A percentile compares a stretch with the other conserved stretches of the same genome.
Conservation (phyloP, 2,329 filamentous ascomycete genomes). For the Stachybotrys elegans region DNA sequence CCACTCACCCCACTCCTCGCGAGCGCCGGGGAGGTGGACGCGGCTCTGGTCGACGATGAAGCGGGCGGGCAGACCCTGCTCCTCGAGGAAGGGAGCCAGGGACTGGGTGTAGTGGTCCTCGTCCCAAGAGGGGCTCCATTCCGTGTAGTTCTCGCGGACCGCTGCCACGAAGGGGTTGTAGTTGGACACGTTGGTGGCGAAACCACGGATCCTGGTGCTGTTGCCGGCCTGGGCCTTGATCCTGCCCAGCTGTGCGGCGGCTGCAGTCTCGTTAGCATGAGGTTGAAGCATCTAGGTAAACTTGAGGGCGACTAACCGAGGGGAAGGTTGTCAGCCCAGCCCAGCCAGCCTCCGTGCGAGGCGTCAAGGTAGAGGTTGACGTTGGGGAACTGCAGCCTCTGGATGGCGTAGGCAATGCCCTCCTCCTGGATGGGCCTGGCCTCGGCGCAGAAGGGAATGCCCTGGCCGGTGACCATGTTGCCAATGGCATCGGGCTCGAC, state of each 20-base stretch:
- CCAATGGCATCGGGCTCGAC: slow-evolving; percentile 38
- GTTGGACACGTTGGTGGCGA: slow-evolving; percentile 37
- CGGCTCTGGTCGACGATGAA: slow-evolving; percentile 39
- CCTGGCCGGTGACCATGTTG: slow-evolving; percentile 33
- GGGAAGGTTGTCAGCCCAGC: slow-evolving; percentile 33
- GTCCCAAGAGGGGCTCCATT: slow-evolving; percentile 30
- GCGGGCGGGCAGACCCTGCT: slow-evolving; percentile 28
- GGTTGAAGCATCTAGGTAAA: background rate
- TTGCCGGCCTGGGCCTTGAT: slow-evolving; percentile 25
- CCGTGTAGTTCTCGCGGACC: slow-evolving; percentile 32
- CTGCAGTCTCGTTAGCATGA: slow-evolving; percentile 10
- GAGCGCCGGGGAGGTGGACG: slow-evolving; percentile 25
- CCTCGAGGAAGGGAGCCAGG: slow-evolving; percentile 27
- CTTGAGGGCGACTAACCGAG: slow-evolving; percentile 16
- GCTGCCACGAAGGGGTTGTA: slow-evolving; percentile 27
- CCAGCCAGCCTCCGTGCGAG: slow-evolving; percentile 38
- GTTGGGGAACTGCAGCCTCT: slow-evolving; percentile 29
- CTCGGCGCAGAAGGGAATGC: slow-evolving; percentile 25
- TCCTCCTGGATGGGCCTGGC: slow-evolving; percentile 30
- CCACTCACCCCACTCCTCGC: slow-evolving; percentile 34
- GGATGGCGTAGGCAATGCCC: slow-evolving; percentile 36
- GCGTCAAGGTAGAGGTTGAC: slow-evolving; percentile 36
- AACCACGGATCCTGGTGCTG: slow-evolving; percentile 27
- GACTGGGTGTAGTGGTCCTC: slow-evolving; percentile 32
- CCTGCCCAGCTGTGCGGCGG: slow-evolving; percentile 29